Base-by-base conservation (phyloP, 768 basidiomycete genomes). In the Cystofilobasidium bisporidii region DNA sequence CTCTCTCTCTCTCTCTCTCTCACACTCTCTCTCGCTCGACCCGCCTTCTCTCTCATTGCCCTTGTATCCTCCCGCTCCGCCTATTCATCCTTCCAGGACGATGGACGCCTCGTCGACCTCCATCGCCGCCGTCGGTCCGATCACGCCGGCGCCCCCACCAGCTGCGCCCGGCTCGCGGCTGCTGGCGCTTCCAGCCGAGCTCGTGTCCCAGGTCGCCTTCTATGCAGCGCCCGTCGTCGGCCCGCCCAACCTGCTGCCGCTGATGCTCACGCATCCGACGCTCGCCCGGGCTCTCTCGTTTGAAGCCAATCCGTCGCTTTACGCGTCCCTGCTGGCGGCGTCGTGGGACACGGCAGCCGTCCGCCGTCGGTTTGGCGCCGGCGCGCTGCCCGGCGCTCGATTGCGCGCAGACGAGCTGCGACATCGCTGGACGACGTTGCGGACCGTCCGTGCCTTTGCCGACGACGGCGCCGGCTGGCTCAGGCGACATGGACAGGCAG, bases 341-440 rank as follows among this genome's bases (percentile, higher is more conserved):
- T 40, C 65, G 24, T 61, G 18, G 12, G 65, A 66, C 36, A 53
- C 47, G 2, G 33, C 24, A 3, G 61, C 66, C 32, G 20, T 24
- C 61, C 3, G 9, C 28, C 32, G 61, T 8, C 60, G 66, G n/a
- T 68, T 38, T 14, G 66, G 61, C 0, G 0, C 18, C 9, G 41
- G n/a, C 38, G 45, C 56, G 3, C 33, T 62, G 30, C 24, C 14
- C 3, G 66, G 63, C 30, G 38, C 61, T 8, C 33, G 24, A 18
- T 8, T 32, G 33, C 47, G 28, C 36, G 66, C 66, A 43, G 53
- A n/a, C 11, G 66, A 68, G 61, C 55, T 68, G n/a, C 32, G 38
- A 6, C 1, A 26, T 4, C 36, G 66, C 18, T 68, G 66, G 66
- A 6, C 0, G 20, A 30, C 43, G n/a, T 40, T 63, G n/a, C 36